phyloP scores from a whole-genome alignment of 2,329 filamentous ascomycete species.

The Colletotrichum musae region DNA sequence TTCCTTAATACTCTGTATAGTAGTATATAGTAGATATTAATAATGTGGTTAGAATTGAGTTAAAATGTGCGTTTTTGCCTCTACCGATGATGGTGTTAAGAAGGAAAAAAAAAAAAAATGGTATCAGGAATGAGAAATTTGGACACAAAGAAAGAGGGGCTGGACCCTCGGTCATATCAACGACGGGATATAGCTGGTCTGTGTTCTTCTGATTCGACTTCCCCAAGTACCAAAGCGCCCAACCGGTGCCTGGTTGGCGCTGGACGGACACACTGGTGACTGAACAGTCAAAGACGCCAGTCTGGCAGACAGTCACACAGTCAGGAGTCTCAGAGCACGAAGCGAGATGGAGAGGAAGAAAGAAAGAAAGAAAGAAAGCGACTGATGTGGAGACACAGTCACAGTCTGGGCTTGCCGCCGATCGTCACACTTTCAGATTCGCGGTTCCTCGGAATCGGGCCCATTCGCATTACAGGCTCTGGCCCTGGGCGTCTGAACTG shows the following conservation, averaged over 20 bases:
- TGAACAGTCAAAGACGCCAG: not conserved
- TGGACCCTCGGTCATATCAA: not conserved
- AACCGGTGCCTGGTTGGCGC: slow-evolving; percentile 9
- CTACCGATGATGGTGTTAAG: not conserved
- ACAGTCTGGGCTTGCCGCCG: slow-evolving; percentile 31
- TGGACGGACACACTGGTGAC: not conserved
- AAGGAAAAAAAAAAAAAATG: too few relatives aligned
- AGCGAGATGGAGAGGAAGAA: not conserved
- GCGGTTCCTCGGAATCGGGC: slow-evolving; percentile 31
- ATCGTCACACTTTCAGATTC: slow-evolving; percentile 36
- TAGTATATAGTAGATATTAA: too few relatives aligned
- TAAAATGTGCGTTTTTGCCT: too few relatives aligned
- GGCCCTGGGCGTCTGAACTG: slow-evolving; percentile 16
- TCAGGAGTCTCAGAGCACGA: too few relatives aligned
- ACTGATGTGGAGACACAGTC: slow-evolving; percentile 9
- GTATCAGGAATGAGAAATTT: not conserved
- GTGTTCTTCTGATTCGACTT: slow-evolving; percentile 2
- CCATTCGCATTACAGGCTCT: not conserved
- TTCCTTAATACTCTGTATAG: too few relatives aligned
- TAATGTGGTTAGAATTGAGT: too few relatives aligned
- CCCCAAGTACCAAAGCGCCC: not conserved
- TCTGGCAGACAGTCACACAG: not conserved
- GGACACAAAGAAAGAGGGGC: not conserved
- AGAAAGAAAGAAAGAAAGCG: not conserved
- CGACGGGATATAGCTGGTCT: slow-evolving; percentile 8